A percentile compares a stretch with the other conserved stretches of the same genome.
Conservation (phyloP, 2,329 filamentous ascomycete genomes). For the Fonsecaea pedrosoi region DNA sequence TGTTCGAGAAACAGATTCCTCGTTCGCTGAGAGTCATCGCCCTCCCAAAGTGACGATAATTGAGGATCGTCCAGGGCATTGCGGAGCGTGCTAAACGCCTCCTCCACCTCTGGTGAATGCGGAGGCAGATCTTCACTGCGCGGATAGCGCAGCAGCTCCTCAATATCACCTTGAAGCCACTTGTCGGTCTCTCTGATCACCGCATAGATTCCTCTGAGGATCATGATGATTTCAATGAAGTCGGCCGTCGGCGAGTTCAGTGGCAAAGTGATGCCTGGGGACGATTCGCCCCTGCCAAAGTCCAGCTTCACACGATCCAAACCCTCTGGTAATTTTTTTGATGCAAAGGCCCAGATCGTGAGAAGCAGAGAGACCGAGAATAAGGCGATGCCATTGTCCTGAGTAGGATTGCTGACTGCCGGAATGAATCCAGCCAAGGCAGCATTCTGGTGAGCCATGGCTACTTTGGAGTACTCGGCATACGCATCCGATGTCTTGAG, state of each 20-base stretch:
- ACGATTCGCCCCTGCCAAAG: conserved; percentile 26
- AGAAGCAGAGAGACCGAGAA: conserved; percentile 39
- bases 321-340: conserved; percentile 38
- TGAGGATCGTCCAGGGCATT: conserved; percentile 28
- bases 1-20: conserved; percentile 33
- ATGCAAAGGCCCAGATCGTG: conserved; percentile 40
- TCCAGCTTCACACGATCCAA: conserved; percentile 37
- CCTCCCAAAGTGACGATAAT: conserved; percentile 19
- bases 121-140: conserved; percentile 33
- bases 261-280: conserved; percentile 32
- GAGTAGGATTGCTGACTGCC: conserved; percentile 35
- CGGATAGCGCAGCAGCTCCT: conserved; percentile 37
- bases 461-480: conserved; percentile 39
- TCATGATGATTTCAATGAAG: conserved; percentile 39
- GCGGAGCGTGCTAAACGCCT: conserved; percentile 33
- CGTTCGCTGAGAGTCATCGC: conserved; percentile 15
- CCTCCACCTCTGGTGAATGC: conserved; percentile 35
- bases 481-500: conserved; percentile 37
- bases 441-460: conserved; percentile 39
- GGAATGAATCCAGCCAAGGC: conserved; percentile 40
- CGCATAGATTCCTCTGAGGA: conserved; percentile 38
- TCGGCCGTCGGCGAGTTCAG: conserved; percentile 33
- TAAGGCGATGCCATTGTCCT: conserved; percentile 39
- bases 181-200: conserved; percentile 38
- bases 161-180: conserved; percentile 40